Base-by-base conservation (phyloP, 176 grass and related monocot species). In the Paspalum notatum region DNA sequence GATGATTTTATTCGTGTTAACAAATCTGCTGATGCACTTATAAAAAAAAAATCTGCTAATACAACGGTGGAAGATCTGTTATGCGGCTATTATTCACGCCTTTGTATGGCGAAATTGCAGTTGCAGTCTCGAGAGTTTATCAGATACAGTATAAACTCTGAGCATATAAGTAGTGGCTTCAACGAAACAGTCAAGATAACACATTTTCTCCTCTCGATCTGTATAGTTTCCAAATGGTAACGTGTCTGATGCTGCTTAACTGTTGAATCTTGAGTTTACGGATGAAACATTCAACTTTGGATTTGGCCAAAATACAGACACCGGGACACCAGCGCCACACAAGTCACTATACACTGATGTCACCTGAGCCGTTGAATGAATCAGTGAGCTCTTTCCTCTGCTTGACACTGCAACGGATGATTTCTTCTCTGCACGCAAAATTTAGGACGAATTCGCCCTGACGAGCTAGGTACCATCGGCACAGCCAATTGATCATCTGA, bases 171-270 rank as follows among this genome's bases (percentile, higher is more conserved):
- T 17, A 49, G n/a, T 24, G 63, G 1, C 38, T 74, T 68, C 4
- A n/a, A 56, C 6, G 73, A 83, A 78, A 72, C 43, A 64, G 75
- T 80, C 81, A 84, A 69, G 62, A 24, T 80, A 80, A 26, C 15
- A 26, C 53, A n/a, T 1, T 44, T 80, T 61, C 21, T 79, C 5
- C 21, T 7, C 18, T 7, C 18, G 57, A 45, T 67, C 39, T 61
- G 32, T 32, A 17, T 44, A 40, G 44, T 77, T 18, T 38, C 40
- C 25, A 16, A 46, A 55, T 64, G 56, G 42, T 62, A 78, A 64
- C 51, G 61, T 79, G 42, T 66, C 15, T 17, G 24, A 63, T 32
- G 57, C 6, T 72, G 8, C 53, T 68, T 27, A 55, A 22, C 43
- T 56, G 63, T 42, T 20, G 9, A 68, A 80, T 44, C 49, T 22